Evolutionary conservation across 805 yeast genomes (phyloP).

Genomic region (Candida mattraensis): DNA sequence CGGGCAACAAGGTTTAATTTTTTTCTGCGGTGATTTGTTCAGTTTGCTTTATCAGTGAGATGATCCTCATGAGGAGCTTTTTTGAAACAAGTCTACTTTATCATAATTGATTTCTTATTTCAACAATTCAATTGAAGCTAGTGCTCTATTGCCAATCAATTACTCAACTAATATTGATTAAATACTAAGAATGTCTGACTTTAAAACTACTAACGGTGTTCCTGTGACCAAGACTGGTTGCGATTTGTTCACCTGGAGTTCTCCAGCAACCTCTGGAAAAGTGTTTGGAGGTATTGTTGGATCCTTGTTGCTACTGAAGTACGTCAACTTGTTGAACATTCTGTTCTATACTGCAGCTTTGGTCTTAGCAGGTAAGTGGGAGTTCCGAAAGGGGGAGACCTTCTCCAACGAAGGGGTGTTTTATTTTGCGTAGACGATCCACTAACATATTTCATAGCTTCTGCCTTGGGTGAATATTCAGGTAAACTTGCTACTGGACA

Average conservation of each 20-base stretch:
- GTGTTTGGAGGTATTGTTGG: slow-evolving; percentile 65
- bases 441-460: slow-evolving; percentile 30
- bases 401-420: no score
- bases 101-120: neutral
- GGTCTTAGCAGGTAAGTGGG: slow-evolving; percentile 41
- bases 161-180: no score
- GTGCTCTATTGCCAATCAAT: no score
- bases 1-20: slow-evolving; percentile 4
- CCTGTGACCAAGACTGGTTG: slow-evolving; percentile 28
- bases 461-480: slow-evolving; percentile 76
- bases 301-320: slow-evolving; percentile 56
- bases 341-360: slow-evolving; percentile 60
- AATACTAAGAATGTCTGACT: slow-evolving; percentile 17
- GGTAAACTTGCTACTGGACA: slow-evolving; percentile 73
- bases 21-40: slow-evolving; percentile 15
- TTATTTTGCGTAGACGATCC: no score
- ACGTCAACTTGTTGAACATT: slow-evolving; percentile 59
- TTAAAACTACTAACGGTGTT: slow-evolving; percentile 31
- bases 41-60: slow-evolving; percentile 10
- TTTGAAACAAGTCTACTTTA: slow-evolving; percentile 3
- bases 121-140: no score
- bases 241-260: slow-evolving; percentile 65
- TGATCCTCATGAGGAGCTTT: slow-evolving; percentile 10
- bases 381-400: no score
- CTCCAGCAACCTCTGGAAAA: slow-evolving; percentile 76